These are phyloP conservation scores for Auriculariales sp. DNA, from an alignment of 768 basidiomycete genomes.

Conservation along the genomic window DNA sequence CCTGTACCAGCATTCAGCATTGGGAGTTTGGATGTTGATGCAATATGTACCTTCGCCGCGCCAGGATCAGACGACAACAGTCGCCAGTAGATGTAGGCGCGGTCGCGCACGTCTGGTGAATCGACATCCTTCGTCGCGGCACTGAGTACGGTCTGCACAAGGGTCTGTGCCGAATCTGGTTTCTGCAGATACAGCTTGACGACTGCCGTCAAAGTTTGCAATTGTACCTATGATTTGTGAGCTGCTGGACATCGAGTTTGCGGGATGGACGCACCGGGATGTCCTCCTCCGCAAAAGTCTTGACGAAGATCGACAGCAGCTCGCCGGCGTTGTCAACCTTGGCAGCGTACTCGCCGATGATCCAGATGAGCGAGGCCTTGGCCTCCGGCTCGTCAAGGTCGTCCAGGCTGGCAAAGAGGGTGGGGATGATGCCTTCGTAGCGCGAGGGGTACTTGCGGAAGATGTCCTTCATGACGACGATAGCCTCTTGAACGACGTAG, in stretches of 20 bases:
- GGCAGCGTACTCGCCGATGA: slow-evolving; percentile 94
- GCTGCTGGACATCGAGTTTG: no score
- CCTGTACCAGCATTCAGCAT: slow-evolving; percentile 19
- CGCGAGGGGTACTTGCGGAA: slow-evolving; percentile 94
- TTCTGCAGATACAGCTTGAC: slow-evolving; percentile 95
- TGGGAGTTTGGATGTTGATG: not conserved
- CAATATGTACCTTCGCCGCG: slow-evolving; percentile 66
- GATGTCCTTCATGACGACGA: slow-evolving; percentile 99
- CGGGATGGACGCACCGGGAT: slow-evolving; percentile 81
- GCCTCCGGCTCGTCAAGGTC: slow-evolving; percentile 97
- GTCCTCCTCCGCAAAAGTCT: slow-evolving; percentile 85
- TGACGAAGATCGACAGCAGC: slow-evolving; percentile 77
- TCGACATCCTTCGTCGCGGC: slow-evolving; percentile 97
- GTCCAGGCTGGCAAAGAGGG: slow-evolving; percentile 85
- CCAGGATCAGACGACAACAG: slow-evolving; percentile 86
- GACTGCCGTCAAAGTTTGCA: slow-evolving; percentile 88
- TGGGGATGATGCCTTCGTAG: slow-evolving; percentile 95
- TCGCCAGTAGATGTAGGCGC: slow-evolving; percentile 98
- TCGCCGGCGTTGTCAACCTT: slow-evolving; percentile 97
- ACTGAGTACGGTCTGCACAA: slow-evolving; percentile 84
- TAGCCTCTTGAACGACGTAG: slow-evolving; percentile 96
- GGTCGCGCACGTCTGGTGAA: slow-evolving; percentile 88
- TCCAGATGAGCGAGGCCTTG: slow-evolving; percentile 97
- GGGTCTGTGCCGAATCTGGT: slow-evolving; percentile 80
- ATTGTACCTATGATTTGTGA: no score